Base-by-base conservation (phyloP, 2,329 filamentous ascomycete genomes). In the Shiraia bambusicola region DNA sequence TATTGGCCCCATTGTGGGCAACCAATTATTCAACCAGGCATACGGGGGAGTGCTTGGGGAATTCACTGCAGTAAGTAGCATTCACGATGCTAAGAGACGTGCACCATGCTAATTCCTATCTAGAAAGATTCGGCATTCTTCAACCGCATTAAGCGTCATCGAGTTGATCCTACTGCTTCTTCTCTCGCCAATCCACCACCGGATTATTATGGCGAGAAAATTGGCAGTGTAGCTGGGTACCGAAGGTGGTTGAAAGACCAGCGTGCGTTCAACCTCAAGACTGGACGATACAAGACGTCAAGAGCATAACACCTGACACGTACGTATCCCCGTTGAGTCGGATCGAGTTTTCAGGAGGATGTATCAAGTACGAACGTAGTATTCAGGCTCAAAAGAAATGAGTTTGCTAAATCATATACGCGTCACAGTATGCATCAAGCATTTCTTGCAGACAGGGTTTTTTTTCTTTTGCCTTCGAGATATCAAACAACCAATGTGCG, bases 141-240 rank as follows among this genome's bases (percentile, higher is more conserved):
- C 70, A 82, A 84, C 47, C 81, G 92, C 54, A 88, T 98, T 72
- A 93, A 91, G 77, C 88, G 86, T 70, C 86, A 93, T 74, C 84
- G 93, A 17, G 92, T 95, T 48, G 92, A 98, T 67, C 92, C 93
- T 3, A 87, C 84, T 12, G 86, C 86, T 39, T 94, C 90, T 49
- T 95, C 88, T 28, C 84, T 93, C 56, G 82, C 88, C 37, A 97
- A 97, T 73, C 93, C 93, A 13, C 88, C 95, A 1, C 91, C 92
- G 30, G 93, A 98, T 68, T 98, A 95, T 72, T 98, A 98, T 63
- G 93, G 93, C 59, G 93, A 98, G 75, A 97, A 96, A 79, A 95
- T 98, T 59, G 88, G 87, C 37, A 95, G 90, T 60, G 89, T 97
- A 15, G 79, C 84, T 39, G 91, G 88, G 33, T 98, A 97, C 70